Base-by-base conservation (phyloP, 106 monocot genomes). In the Xerophyta viscosa region DNA sequence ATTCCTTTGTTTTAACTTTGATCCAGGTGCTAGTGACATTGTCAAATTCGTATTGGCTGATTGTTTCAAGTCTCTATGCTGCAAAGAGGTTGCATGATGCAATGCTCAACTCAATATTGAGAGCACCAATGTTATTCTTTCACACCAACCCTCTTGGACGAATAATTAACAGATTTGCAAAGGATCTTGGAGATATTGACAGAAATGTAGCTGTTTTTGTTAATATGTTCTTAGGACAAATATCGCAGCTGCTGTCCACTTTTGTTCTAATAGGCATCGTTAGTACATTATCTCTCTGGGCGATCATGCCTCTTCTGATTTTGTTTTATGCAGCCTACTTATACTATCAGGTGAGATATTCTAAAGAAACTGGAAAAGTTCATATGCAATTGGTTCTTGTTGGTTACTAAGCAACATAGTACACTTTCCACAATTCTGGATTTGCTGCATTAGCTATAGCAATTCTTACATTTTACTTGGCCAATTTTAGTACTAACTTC, bases 131-230 rank as follows among this genome's bases (percentile, higher is more conserved):
- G 86, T 55, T 90, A 41, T 98, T 90, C 63, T 98, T 98, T 69
- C 98, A 98, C 50, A 98, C 98, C 19, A 98, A 98, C 62, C 98
- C 98, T 57, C 73, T 98, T 67, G 98, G 98, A 46, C 64, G 98
- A 37, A 75, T 98, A 57, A 98, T 98, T 21, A 98, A 98, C 53
- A 68, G 98, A 56, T 98, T 98, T 64, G 86, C 98, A 29, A 98
- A 98, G 60, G 98, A 98, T 75, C 54, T 90, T 17, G 78, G 98
- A 29, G 98, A 98, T 65, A 80, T 98, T 50, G 98, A 98, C 66
- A 72, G 90, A 20, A 86, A 61, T 65, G 82, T 98, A 26, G 98
- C 98, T 39, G 46, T 86, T 14, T 90, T 59, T 56, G 77, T 83
- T 12, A 90, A 98, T 62, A 71, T 90, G 90, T 98, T 90, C 58